Base-by-base conservation (phyloP, 2,329 filamentous ascomycete species). In the Drechslerella dactyloides region DNA sequence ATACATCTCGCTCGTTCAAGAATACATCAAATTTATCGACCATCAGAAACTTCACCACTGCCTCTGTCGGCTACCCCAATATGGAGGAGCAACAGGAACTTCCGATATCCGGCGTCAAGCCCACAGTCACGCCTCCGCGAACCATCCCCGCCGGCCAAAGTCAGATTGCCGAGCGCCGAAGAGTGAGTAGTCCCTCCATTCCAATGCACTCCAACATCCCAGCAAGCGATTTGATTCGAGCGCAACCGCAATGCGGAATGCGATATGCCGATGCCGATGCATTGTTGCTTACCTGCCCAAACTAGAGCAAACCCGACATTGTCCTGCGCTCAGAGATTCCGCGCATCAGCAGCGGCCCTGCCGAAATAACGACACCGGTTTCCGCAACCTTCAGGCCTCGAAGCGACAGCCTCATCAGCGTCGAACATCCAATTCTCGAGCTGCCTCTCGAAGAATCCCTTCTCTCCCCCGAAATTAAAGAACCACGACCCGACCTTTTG, bases 311-410 rank as follows among this genome's bases (percentile, higher is more conserved):
- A 35, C 68, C 68, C 17, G 68, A 72, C 40, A 72, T 72, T 19
- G 68, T 72, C 15, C 37, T 72, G 55, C 68, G 68, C 19, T 72
- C 68, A 30, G 68, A 72, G 17, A 53, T 72, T 30, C 68, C 68
- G 23, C 51, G 68, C 21, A 72, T 57, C 51, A 72, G 55, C 55
- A 55, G 55, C 17, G 68, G 68, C 19, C 68, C 68, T 15, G 68
- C 68, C 23, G 68, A 72, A 51, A 72, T 72, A 30, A 72, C 68
- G 19, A 72, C 68, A 24, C 68, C 68, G 6, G 68, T 72, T n/a
- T 72, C 68, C 19, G 68, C 68, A 2, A 72, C 68, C 5, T 72
- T 72, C 55, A 54, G 68, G n/a, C 68, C 55, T 8, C 64, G 68
- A 27, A 65, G 60, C 19, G 68, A 72, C 33, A 50, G 35, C 15